Base-by-base conservation (phyloP, 164 flowering plant species). In the Berberis vulgaris region DNA sequence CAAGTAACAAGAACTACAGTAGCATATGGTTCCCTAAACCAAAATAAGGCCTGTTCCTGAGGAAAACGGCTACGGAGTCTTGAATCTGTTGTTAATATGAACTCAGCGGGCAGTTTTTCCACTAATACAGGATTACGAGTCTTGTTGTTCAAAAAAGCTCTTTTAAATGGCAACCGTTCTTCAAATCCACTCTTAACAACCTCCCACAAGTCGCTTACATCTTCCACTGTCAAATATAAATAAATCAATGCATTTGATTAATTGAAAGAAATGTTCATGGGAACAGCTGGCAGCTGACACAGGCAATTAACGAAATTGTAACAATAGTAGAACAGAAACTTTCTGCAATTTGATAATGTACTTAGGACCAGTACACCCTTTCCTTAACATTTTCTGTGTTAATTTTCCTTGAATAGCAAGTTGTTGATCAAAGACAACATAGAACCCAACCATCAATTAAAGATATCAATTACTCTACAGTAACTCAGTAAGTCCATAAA, bases 21-120 rank as follows among this genome's bases (percentile, higher is more conserved):
- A 46, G 97, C 96, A 79, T 94, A 91, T 60, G 99, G 97, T 69
- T 94, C 97, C 70, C 97, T 83, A 67, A 94, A 94, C 96, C 97
- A 94, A 74, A 94, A 94, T 43, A 91, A 47, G 26, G 78, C 83
- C 67, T 85, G 96, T 68, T 94, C 99, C 69, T 84, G 97, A 1
- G 97, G 97, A 68, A 82, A 91, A 55, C 97, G 86, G 73, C 97
- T 91, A 42, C 97, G 94, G 12, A 94, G 84, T 69, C 99, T 82
- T 4, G 91, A 63, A 77, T 91, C 99, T 49, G 97, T 89, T 1
- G 99, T 94, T 69, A 91, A 74, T 67, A 94, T 94, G 73, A 79
- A 91, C 60, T 91, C 97, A 41, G 89, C 96, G 41, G 90, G 83
- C 65, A 94, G 71, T 43, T 82, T 80, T 59, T 91, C 96, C 47